Evolutionary conservation across 331 rosid species (phyloP).

Genomic region (Malus hybrid): DNA sequence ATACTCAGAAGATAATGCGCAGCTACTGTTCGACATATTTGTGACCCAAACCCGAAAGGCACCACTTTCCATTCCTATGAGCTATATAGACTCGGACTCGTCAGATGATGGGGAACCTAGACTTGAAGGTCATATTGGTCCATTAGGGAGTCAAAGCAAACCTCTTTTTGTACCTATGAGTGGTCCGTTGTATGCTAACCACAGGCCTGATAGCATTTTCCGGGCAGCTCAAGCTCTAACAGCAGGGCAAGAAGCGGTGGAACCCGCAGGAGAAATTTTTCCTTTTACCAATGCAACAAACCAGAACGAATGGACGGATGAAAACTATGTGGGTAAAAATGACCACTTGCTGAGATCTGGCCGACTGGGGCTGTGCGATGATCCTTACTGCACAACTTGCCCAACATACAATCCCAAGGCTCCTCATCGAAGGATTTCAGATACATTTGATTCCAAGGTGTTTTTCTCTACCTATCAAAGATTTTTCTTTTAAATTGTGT

Average conservation of each 20-base stretch:
- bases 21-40: conserved; percentile 29
- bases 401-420: conserved; percentile 52
- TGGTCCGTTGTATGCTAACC: conserved; percentile 44
- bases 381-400: conserved; percentile 88
- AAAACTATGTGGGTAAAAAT: conserved; percentile 31
- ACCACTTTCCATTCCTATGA: conserved; percentile 51
- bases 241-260: conserved; percentile 14
- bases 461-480: conserved; percentile 13
- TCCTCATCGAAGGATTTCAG: conserved; percentile 25
- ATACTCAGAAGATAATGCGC: conserved; percentile 21
- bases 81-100: conserved; percentile 19
- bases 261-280: conserved; percentile 26
- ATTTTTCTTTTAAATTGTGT: background rate
- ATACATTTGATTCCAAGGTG: conserved; percentile 54
- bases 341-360: conserved; percentile 83
- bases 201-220: conserved; percentile 30
- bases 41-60: conserved; percentile 47
- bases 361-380: conserved; percentile 79
- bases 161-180: conserved; percentile 51
- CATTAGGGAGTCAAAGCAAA: conserved; percentile 44
- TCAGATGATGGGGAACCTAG: conserved; percentile 35
- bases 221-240: conserved; percentile 8
- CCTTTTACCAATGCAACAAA: conserved; percentile 16
- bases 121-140: conserved; percentile 77
- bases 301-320: conserved; percentile 33